Evolutionary conservation across 495 filamentous ascomycete genomes (phyloP).

Genomic region (Penicillium coprophilum): DNA sequence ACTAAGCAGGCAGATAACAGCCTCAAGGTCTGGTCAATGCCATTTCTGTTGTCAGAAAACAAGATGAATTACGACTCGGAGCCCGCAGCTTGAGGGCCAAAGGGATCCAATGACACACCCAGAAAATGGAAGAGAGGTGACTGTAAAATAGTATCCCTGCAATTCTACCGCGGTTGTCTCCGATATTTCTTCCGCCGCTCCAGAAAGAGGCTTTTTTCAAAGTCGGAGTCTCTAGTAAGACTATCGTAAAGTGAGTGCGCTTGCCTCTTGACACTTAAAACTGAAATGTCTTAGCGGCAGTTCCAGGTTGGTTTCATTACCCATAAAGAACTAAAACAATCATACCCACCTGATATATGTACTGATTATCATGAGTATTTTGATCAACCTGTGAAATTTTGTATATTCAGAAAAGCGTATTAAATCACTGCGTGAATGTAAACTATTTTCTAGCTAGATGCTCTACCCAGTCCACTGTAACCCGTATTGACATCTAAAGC

Average conservation of each 20-base stretch:
- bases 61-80: neutral
- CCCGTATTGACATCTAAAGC: neutral
- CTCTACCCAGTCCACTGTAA: neutral
- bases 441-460: neutral
- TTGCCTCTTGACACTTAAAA: neutral
- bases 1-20: constrained; percentile 50
- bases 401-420: neutral
- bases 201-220: neutral
- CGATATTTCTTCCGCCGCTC: neutral
- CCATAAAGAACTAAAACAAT: neutral
- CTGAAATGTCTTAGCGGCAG: neutral
- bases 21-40: constrained; percentile 63
- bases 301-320: no score
- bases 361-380: neutral
- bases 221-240: neutral
- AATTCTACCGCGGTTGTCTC: neutral
- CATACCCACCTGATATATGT: neutral
- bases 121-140: neutral
- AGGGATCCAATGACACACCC: neutral
- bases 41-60: constrained; percentile 18
- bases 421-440: neutral
- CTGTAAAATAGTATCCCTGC: neutral
- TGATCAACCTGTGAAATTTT: neutral
- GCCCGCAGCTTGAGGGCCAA: neutral
- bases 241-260: neutral